Evolutionary conservation across 768 basidiomycete genomes (phyloP), one percentile per base, ranked within the genome.

Genomic region (Mycena sanguinolenta): DNA sequence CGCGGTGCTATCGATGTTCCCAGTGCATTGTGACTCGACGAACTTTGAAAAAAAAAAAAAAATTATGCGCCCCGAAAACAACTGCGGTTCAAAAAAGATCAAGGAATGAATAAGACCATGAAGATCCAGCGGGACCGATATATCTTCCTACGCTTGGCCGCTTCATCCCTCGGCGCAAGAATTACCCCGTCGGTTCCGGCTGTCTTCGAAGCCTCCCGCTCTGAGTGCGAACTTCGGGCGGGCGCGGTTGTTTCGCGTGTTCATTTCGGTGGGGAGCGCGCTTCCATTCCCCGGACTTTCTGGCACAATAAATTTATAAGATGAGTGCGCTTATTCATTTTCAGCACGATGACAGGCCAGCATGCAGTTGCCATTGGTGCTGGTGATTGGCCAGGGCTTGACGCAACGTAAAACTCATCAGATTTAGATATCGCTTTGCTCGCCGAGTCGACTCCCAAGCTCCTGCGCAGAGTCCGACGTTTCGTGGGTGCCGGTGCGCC

Each of bases 401-500:
- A 46, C 12, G 44, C 2, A 17, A 5, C 19, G 42, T 19, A 44
- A 7, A 19, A 14, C 17, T 1, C 16, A n/a, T 46, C 44, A 46
- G 44, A 46, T 46, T 44, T n/a, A n/a, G 44, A 8, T n/a, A 21
- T 9, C 7, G 19, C 6, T 21, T n/a, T 8, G 19, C 19, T 9
- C 21, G 8, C n/a, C 44, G 21, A n/a, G 5, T 21, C 16, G 7
- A n/a, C 21, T 46, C 21, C 21, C 44, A 17, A 21, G n/a, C 21
- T 39, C 39, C 44, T 6, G n/a, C 44, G 44, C 21, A 8, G 49
- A 19, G 59, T 60, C 44, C 59, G 59, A 60, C 59, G 28, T 49
- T 49, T 34, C 59, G 59, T 60, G 59, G 59, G 59, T 10, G 32
- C 32, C 32, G 10, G 32, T 60, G 44, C 30, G 30, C 59, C 10